Percentiles rank a stretch among this genome's conserved stretches.
Conservation (phyloP, 371 early-diverging fungal species). For the Haplosporangium sp. region DNA sequence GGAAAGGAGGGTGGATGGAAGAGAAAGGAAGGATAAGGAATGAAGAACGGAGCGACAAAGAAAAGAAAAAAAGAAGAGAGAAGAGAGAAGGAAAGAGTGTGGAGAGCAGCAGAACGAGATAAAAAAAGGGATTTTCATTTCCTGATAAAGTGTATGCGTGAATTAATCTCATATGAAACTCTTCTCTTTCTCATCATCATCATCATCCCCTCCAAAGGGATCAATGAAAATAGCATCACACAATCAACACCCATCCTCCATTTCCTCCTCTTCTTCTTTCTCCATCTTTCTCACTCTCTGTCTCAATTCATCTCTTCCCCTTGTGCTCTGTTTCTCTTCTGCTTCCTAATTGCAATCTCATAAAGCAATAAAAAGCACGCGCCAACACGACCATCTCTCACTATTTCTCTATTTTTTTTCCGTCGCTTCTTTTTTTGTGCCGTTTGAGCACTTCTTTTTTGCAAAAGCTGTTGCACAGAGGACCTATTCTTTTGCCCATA, state of each 20-base stretch:
- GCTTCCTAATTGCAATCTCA: slow-evolving; percentile 11
- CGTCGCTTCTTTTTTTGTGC: not conserved
- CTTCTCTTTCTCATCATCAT: too few species aligned
- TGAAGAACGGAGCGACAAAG: not conserved
- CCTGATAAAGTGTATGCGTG: not conserved
- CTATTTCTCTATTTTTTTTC: not conserved
- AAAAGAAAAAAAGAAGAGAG: not conserved
- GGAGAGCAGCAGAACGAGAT: not conserved
- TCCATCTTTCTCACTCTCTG: not conserved
- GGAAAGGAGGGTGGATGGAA: not conserved
- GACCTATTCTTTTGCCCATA: slow-evolving; percentile 3
- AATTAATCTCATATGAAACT: too few species aligned
- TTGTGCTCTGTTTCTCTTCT: not conserved
- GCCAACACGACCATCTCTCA: not conserved
- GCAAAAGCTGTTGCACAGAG: slow-evolving; percentile 4
- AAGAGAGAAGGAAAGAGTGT: not conserved
- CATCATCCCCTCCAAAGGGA: too few species aligned
- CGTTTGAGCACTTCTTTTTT: not conserved
- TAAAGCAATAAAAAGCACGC: slow-evolving; percentile 26
- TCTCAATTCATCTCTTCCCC: not conserved
- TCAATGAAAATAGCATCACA: too few species aligned
- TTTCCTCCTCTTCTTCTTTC: too few species aligned
- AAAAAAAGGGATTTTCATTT: not conserved
- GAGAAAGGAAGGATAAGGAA: not conserved
- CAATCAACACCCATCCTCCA: too few species aligned